Evolutionary conservation across 2,329 filamentous ascomycete species (phyloP), one percentile per base, ranked within the genome.

Genomic region (Exophiala sp.): DNA sequence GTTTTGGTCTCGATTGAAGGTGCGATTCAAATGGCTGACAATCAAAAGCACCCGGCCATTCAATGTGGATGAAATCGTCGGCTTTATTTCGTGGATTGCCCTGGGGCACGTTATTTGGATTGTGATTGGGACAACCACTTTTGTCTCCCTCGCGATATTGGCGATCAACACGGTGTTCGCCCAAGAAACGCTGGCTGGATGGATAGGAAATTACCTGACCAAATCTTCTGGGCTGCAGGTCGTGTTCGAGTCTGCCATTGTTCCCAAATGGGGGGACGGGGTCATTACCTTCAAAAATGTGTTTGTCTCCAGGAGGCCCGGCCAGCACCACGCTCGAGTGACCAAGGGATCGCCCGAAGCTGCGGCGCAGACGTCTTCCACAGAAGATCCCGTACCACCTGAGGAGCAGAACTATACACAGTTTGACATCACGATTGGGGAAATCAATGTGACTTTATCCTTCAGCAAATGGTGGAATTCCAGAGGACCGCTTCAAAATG

Each of bases 381-480:
- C 87, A 0, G 58, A 62, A 35, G 66, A 65, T 22, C 73, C 76
- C 23, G 68, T 71, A 1, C 62, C 66, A 13, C 58, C 61, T 37
- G 90, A 97, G 63, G 91, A 97, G 64, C 88, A 87, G 14, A 98
- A 98, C 64, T 98, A 97, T 66, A 96, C 90, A 0, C 93, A 98
- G 60, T 98, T 96, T 61, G 93, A 98, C 63, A 75, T 98, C 13
- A 95, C 89, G 0, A 88, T 98, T 52, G 88, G 93, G 56, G 94
- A 88, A 0, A 88, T 98, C 55, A 95, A 98, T 63, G 91, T 98
- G 35, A 97, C 91, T 0, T 68, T 98, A 21, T 98, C 93, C 0
- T 97, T 98, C 61, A 78, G 89, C n/a, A 97, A 96, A 65, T 98
- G 93, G 93, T 94, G 95, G 81, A 97, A 95, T 61, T 91, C 93